Base-by-base conservation (phyloP, 2,329 filamentous ascomycete genomes). In the Penicillium janthinellum region DNA sequence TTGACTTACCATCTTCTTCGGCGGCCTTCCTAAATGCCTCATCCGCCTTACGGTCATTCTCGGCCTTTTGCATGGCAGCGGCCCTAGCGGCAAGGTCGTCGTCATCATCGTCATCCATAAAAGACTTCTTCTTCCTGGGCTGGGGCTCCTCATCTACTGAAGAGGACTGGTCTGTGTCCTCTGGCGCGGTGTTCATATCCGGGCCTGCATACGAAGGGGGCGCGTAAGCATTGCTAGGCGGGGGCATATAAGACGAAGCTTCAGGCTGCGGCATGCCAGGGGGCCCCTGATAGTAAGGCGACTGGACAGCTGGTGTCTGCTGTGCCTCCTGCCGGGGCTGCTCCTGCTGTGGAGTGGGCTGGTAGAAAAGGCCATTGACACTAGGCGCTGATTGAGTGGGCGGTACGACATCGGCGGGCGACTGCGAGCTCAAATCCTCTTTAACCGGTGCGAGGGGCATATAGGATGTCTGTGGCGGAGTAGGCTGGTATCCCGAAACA, bases 1-100 rank as follows among this genome's bases (percentile, higher is more conserved):
- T 31, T 45, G 49, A 58, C 78, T 71, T 79, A 83, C 81, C 85
- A 75, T 88, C 85, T 60, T 82, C 84, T 78, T 87, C 92, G 0
- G 92, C 94, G 28, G 91, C 91, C 74, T 89, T 92, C 57, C 88
- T 86, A 81, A 97, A 91, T 73, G 92, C 88, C 69, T 96, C 93
- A 58, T 92, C 89, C 50, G 93, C 92, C 69, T 87, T 88, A 12
- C 90, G 88, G 41, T 84, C 79, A 73, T 89, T 83, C 73, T 90
- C 89, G 31, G 81, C 83, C 63, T 80, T 83, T 54, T 83, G 75
- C 2, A 82, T 78, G 1, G 84, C 79, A 45, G 83, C 84, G 37
- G 81, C 79, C 41, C 78, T 72, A 6, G 79, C 78, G 35, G 86
- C 80, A 45, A 90, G 83, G 59, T 90, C 86, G 64, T 89, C 87